Base-by-base conservation (phyloP, 1,139 yeast species). In the Blastobotrys elegans region DNA sequence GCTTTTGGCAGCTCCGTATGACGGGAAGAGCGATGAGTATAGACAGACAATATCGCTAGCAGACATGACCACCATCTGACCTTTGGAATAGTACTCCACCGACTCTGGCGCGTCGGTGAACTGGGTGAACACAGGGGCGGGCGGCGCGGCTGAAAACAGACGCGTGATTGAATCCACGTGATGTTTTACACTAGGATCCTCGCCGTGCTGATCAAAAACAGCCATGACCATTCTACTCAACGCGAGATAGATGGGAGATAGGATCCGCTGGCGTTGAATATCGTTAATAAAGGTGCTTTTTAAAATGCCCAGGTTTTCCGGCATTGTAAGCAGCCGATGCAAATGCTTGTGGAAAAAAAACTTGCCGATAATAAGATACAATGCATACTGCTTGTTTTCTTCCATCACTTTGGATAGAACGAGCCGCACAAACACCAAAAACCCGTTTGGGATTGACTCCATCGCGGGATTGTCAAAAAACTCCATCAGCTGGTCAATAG, bases 11-110 rank as follows among this genome's bases (percentile, higher is more conserved):
- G 27, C 13, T 14, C 44, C 44, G 33, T 51, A 54, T 1, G 59
- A 47, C 1, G 66, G 65, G 45, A 63, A 58, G 17, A 66, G 49
- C 1, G 63, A 55, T 7, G 64, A 48, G 47, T 59, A 66, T 16
- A 66, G 49, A 31, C 53, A 57, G 2, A 58, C 53, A 13, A 66
- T 51, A 43, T 66, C 70, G 18, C 66, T 57, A 1, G 68, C 67
- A 8, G 62, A 56, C 16, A 66, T 48, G 3, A 62, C 66, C 24
- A 66, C 49, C 27, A 61, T 50, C 46, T 65, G 65, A 18, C 65
- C 63, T 1, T 56, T 51, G 8, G 54, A 46, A 32, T 50, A 50
- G 31, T 43, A 53, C 22, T 48, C 47, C 14, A 49, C 32, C n/a
- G 43, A 20, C 40, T 49, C 44, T 17, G 29, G 30, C 2, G 42